Evolutionary conservation across 2,329 filamentous ascomycete genomes (phyloP).

Genomic region (Drechslera avenae): DNA sequence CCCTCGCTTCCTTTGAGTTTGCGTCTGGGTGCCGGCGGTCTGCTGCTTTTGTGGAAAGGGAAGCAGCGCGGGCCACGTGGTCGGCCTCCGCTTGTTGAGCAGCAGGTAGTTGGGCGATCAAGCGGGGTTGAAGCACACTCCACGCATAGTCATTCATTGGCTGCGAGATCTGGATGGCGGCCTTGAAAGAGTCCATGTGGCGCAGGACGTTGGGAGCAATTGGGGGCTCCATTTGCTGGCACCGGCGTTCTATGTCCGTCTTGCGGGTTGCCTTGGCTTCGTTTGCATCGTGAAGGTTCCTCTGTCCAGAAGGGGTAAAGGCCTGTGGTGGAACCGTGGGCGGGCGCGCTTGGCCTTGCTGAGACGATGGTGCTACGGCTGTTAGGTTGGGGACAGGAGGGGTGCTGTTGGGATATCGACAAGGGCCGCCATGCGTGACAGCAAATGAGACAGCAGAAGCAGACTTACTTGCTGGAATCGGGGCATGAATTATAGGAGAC

Average conservation of each 20-base stretch:
- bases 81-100: constrained; percentile 64
- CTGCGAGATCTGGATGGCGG: constrained; percentile 70
- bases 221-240: constrained; percentile 68
- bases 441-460: constrained; percentile 21
- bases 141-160: constrained; percentile 72
- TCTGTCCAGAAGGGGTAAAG: constrained; percentile 48
- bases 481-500: constrained; percentile 43
- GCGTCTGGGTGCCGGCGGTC: constrained; percentile 56
- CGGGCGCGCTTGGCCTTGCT: constrained; percentile 39
- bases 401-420: constrained; percentile 25
- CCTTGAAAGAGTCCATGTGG: constrained; percentile 75
- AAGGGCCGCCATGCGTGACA: constrained; percentile 18
- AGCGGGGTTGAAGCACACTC: constrained; percentile 69
- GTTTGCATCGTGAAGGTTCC: constrained; percentile 66
- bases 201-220: constrained; percentile 65
- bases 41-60: constrained; percentile 54
- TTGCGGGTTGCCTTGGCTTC: constrained; percentile 68
- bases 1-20: constrained; percentile 59
- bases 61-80: constrained; percentile 55
- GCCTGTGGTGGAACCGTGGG: constrained; percentile 42
- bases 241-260: constrained; percentile 73
- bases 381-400: constrained; percentile 37
- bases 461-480: constrained; percentile 45
- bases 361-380: constrained; percentile 34
- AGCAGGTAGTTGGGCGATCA: constrained; percentile 68